phyloP scores from a whole-genome alignment of 2,329 filamentous ascomycete genomes.

The Pseudopithomyces maydicus region DNA sequence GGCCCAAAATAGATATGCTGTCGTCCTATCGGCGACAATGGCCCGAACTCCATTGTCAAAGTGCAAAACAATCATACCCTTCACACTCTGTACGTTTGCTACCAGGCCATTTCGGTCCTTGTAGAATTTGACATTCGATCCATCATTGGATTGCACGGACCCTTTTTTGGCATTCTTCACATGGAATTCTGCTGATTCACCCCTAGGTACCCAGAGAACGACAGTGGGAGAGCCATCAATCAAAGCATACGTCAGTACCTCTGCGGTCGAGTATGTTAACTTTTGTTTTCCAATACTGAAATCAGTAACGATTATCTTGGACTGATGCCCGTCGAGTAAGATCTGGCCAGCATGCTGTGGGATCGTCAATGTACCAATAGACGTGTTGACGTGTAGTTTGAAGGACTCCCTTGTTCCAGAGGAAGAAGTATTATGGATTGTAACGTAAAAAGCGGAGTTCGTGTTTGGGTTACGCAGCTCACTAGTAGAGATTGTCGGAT shows the following conservation, averaged over 20 bases:
- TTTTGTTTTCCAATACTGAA: slow-evolving; percentile 61
- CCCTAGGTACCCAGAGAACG: slow-evolving; percentile 46
- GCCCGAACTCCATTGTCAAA: slow-evolving; percentile 46
- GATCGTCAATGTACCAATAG: slow-evolving; percentile 58
- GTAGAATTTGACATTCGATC: slow-evolving; percentile 51
- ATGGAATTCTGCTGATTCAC: slow-evolving; percentile 49
- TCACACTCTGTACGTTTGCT: slow-evolving; percentile 35
- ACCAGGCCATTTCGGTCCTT: slow-evolving; percentile 44
- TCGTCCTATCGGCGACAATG: slow-evolving; percentile 43
- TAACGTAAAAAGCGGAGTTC: slow-evolving; percentile 63
- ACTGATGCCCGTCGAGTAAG: slow-evolving; percentile 64
- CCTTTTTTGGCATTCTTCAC: slow-evolving; percentile 45
- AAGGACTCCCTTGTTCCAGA: slow-evolving; percentile 59
- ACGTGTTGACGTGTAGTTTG: slow-evolving; percentile 61
- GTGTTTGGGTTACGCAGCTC: slow-evolving; percentile 65
- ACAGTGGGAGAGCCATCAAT: slow-evolving; percentile 44
- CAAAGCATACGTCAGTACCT: slow-evolving; percentile 54
- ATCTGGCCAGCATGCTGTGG: slow-evolving; percentile 57
- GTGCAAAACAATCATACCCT: slow-evolving; percentile 39
- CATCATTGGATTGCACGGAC: slow-evolving; percentile 45
- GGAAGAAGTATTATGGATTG: slow-evolving; percentile 60
- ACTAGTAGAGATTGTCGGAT: slow-evolving; percentile 57
- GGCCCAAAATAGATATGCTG: slow-evolving; percentile 47
- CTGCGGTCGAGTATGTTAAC: slow-evolving; percentile 59
- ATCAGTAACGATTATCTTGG: slow-evolving; percentile 66